Evolutionary conservation across 2,329 filamentous ascomycete genomes (phyloP), one percentile per base, ranked within the genome.

Genomic region (Arthrobotrys pseudoclavata): DNA sequence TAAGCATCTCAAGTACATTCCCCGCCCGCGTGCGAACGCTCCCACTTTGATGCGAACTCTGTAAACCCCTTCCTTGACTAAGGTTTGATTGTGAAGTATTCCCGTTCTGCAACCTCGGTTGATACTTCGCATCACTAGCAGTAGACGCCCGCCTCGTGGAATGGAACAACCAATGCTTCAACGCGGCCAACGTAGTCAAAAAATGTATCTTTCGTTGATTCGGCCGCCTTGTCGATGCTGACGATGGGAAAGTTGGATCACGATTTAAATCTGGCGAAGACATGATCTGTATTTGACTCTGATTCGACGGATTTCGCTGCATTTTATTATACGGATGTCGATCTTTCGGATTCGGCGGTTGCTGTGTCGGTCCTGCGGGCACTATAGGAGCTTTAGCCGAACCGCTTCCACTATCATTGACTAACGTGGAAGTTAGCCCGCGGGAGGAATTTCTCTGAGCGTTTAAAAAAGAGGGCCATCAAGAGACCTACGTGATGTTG

Each of bases 81-180:
- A 78, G 50, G 60, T 78, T 78, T 20, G 74, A 42, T 26, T 78
- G 74, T 9, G 74, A 78, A 13, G 74, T 63, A 48, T 42, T 63
- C 26, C 74, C 74, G 48, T 78, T 78, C 13, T 61, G 67, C 62
- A 72, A 40, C 22, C 74, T 61, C 12, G 66, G 61, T 18, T 67
- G 62, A n/a, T 68, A 53, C 20, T 78, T 78, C 24, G 68, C 61
- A 24, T 68, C 55, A 4, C 57, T 67, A 20, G 89, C 89, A 10
- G 88, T 89, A 78, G 86, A 88, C 61, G 89, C 88, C 67, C 89
- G 86, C 83, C 90, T 90, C 22, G 88, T 87, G 50, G 88, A 89
- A 80, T 92, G 90, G 70, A 91, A 87, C 82, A 93, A 88, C 89
- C 91, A 92, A 81, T 92, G 90, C 81, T 92, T 91, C 80, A 92